Evolutionary conservation across 371 early-diverging fungal species (phyloP).

Genomic region (Dichotomocladium elegans): DNA sequence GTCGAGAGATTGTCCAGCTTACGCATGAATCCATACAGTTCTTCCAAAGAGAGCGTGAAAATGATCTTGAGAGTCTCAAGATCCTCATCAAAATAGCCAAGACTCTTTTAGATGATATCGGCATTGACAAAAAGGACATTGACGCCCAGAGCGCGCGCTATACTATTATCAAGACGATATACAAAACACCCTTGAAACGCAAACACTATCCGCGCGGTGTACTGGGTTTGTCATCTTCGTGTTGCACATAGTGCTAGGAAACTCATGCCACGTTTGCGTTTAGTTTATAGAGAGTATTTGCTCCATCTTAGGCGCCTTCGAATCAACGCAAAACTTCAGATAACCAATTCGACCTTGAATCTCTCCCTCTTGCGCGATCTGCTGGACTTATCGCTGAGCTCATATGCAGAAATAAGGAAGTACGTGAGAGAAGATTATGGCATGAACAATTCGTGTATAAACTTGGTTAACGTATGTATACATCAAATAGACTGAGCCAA

Average conservation of each 20-base stretch:
- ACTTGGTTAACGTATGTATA: too few species aligned
- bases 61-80: slow-evolving; percentile 77
- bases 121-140: slow-evolving; percentile 52
- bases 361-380: slow-evolving; percentile 51
- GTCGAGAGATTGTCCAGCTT: slow-evolving; percentile 50
- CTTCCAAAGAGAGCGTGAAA: slow-evolving; percentile 56
- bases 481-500: slow-evolving; percentile 48
- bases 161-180: slow-evolving; percentile 53
- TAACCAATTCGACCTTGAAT: slow-evolving; percentile 25
- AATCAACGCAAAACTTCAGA: slow-evolving; percentile 51
- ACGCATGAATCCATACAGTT: slow-evolving; percentile 50
- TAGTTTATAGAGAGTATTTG: slow-evolving; percentile 47
- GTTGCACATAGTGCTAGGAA: too few species aligned
- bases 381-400: slow-evolving; percentile 61
- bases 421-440: slow-evolving; percentile 14
- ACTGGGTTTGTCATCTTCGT: slow-evolving; percentile 34
- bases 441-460: too few species aligned
- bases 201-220: slow-evolving; percentile 52
- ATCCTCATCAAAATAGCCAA: slow-evolving; percentile 58
- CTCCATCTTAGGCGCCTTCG: slow-evolving; percentile 59
- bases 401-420: slow-evolving; percentile 77
- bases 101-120: slow-evolving; percentile 61
- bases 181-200: slow-evolving; percentile 36
- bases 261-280: background rate
- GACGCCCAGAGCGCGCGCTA: slow-evolving; percentile 53